These are phyloP conservation scores for Pythium utonaiense DNA, from an alignment of 352 stramenopile genomes.

Conservation along the genomic window DNA sequence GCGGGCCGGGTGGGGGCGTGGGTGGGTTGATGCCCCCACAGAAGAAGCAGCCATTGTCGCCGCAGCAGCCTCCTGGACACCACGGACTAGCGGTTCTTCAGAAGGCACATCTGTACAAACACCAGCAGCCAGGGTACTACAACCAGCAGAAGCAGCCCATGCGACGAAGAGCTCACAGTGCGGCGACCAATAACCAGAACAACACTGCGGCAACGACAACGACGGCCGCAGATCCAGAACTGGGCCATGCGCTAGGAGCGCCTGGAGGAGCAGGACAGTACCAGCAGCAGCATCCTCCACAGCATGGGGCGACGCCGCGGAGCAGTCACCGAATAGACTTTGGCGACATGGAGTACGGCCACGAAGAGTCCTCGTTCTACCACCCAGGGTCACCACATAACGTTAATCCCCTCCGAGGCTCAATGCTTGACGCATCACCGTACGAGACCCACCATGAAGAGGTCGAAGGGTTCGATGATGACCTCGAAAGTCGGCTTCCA, in stretches of 20 bases:
- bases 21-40: constrained; percentile 33
- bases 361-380: constrained; percentile 18
- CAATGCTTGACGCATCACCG: constrained; percentile 12
- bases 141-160: constrained; percentile 76
- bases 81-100: constrained; percentile 37
- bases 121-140: constrained; percentile 42
- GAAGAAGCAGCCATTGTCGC: constrained; percentile 39
- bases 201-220: constrained; percentile 12
- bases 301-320: constrained; percentile 7
- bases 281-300: not conserved
- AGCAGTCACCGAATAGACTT: constrained; percentile 32
- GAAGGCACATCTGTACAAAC: constrained; percentile 49
- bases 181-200: constrained; percentile 39
- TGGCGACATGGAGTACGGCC: constrained; percentile 21
- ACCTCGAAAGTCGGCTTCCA: constrained; percentile 16
- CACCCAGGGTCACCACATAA: constrained; percentile 9
- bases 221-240: constrained; percentile 16
- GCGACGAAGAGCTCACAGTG: constrained; percentile 68
- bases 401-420: constrained; percentile 8
- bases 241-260: constrained; percentile 9
- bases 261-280: not conserved
- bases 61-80: constrained; percentile 31
- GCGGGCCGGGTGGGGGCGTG: constrained; percentile 32
- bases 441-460: constrained; percentile 23
- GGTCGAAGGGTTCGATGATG: constrained; percentile 24